phyloP scores from a whole-genome alignment of 1,284 basidiomycete genomes.

The Ustilago bromivora region DNA sequence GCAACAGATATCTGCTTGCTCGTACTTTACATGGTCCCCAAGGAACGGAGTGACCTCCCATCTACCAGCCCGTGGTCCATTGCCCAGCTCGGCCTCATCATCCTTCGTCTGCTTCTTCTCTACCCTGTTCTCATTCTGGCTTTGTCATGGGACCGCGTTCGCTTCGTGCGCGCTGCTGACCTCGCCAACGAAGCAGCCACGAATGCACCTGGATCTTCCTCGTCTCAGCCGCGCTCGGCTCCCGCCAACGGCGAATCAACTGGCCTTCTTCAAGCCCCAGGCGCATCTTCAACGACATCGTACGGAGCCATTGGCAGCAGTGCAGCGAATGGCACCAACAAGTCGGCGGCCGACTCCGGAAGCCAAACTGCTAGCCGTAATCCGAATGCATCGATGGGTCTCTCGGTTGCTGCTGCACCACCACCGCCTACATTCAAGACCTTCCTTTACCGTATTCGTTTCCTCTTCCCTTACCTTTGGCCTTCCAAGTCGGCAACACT shows the following conservation, averaged over 20 bases:
- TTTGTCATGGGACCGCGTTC: constrained; percentile 49
- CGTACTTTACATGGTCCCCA: constrained; percentile 47
- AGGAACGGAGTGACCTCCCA: constrained; percentile 26
- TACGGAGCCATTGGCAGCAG: constrained; percentile 41
- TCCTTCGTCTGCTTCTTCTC: constrained; percentile 55
- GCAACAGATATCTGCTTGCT: constrained; percentile 49
- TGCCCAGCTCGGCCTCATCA: constrained; percentile 56
- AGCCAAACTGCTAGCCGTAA: constrained; percentile 38
- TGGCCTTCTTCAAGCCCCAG: constrained; percentile 34
- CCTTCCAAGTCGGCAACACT: constrained; percentile 77
- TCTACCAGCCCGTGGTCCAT: constrained; percentile 51
- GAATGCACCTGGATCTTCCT: constrained; percentile 13
- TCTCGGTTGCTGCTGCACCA: constrained; percentile 53
- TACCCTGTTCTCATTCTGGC: constrained; percentile 58
- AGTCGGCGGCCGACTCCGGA: constrained; percentile 29
- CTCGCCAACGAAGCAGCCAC: constrained; percentile 33
- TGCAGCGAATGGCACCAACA: constrained; percentile 16
- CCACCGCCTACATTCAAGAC: constrained; percentile 61
- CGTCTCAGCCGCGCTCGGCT: constrained; percentile 25
- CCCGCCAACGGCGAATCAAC: constrained; percentile 30
- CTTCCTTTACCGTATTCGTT: constrained; percentile 72
- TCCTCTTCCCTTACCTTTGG: constrained; percentile 84
- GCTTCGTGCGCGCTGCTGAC: constrained; percentile 55
- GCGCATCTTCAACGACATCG: constrained; percentile 19
- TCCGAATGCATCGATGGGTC: constrained; percentile 63